phyloP scores from a whole-genome alignment of 345 rosid species.

The Lagerstroemia speciosa region DNA sequence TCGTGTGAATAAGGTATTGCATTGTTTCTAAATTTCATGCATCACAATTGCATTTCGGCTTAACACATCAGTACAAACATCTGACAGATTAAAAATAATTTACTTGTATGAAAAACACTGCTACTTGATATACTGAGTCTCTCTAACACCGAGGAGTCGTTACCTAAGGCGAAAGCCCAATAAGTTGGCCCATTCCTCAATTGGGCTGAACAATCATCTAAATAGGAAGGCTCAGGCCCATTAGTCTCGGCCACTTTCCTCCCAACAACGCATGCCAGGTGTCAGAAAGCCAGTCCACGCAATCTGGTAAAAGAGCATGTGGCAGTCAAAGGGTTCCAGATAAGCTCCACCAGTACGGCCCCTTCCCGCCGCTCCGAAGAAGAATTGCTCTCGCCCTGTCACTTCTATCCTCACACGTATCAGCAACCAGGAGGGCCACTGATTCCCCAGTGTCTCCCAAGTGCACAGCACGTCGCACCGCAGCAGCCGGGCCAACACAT shows the following conservation, averaged over 20 bases:
- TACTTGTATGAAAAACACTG: too few relatives aligned
- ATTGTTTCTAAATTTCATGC: background rate
- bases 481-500: conserved; percentile 20
- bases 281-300: background rate
- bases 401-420: background rate
- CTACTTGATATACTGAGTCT: too few relatives aligned
- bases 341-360: background rate
- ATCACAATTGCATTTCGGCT: too few relatives aligned
- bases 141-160: too few relatives aligned
- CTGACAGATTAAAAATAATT: too few relatives aligned
- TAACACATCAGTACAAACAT: too few relatives aligned
- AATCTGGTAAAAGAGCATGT: background rate
- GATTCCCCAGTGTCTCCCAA: background rate
- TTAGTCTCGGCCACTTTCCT: background rate
- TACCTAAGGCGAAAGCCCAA: too few relatives aligned
- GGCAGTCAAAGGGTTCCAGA: background rate
- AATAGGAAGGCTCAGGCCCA: background rate
- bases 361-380: background rate
- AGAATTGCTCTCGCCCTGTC: background rate
- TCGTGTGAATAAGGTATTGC: background rate
- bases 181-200: too few relatives aligned
- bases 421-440: background rate
- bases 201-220: too few relatives aligned
- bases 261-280: background rate
- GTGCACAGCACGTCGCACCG: background rate